Conservation (phyloP, 139 green algal species). For the Haematococcus lacustris region DNA sequence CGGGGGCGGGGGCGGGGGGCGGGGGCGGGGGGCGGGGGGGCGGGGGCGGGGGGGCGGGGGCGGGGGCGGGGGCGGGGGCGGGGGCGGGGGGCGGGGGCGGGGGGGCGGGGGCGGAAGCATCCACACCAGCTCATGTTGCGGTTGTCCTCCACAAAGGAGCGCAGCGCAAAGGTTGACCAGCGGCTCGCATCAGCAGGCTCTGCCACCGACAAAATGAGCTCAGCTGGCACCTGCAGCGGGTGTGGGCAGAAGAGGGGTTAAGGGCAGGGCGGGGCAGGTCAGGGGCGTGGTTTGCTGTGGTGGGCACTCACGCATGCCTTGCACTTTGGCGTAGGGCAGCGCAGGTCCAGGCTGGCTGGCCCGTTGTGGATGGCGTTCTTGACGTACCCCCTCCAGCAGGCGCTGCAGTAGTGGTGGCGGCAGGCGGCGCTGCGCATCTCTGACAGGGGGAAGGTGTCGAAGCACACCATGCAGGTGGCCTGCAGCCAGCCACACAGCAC, state of each 20-base stretch:
- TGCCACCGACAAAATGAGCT: neutral
- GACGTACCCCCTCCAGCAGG: conserved; percentile 81
- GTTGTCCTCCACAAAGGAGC: conserved; percentile 88
- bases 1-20: no score
- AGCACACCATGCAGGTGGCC: conserved; percentile 85
- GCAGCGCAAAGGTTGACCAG: conserved; percentile 33
- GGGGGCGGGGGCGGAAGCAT: no score
- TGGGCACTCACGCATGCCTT: conserved; percentile 28
- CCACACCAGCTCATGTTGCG: conserved; percentile 75
- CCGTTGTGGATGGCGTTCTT: conserved; percentile 37
- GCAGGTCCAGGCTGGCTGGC: conserved; percentile 41
- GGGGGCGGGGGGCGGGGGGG: no score
- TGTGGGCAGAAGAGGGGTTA: neutral
- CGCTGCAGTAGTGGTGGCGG: conserved; percentile 76
- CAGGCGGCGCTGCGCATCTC: conserved; percentile 58
- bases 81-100: no score
- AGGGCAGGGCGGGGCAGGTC: neutral
- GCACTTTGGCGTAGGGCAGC: conserved; percentile 55
- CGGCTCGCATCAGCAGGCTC: neutral
- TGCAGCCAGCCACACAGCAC: conserved; percentile 4
- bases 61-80: no score
- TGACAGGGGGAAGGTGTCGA: conserved; percentile 52
- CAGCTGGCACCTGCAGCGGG: neutral
- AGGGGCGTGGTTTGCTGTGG: neutral
- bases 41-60: no score